A percentile compares a stretch with the other conserved stretches of the same genome.
phyloP scores from a whole-genome alignment of 164 flowering plant species.

The Buxus sempervirens region DNA sequence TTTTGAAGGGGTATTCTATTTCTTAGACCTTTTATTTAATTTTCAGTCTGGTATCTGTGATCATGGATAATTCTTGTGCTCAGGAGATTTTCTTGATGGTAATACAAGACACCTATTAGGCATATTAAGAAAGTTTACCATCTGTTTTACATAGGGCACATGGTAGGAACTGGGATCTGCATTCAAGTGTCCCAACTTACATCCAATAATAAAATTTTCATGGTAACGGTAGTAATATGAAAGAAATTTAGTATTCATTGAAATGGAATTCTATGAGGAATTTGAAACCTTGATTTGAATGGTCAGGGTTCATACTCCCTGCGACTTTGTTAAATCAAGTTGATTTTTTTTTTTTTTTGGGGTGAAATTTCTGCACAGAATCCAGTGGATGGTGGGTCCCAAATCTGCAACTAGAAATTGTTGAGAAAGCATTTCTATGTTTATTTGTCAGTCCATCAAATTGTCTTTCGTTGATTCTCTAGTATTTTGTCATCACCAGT shows the following conservation, averaged over 20 bases:
- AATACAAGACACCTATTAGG: background rate
- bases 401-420: background rate
- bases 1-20: slow-evolving; percentile 87
- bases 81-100: background rate
- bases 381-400: no score
- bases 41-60: background rate
- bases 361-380: background rate
- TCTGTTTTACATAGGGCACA: background rate
- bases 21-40: background rate
- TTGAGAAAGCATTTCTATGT: background rate
- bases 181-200: background rate
- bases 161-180: background rate
- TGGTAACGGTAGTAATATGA: no score
- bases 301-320: background rate
- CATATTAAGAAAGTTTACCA: background rate
- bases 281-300: background rate
- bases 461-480: background rate
- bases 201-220: no score
- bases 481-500: background rate
- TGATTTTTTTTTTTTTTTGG: no score
- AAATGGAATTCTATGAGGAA: no score
- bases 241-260: no score
- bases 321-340: background rate
- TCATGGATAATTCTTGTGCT: background rate
- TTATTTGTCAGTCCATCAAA: background rate